Evolutionary conservation across 352 stramenopile genomes (phyloP), one percentile per base, ranked within the genome.

Genomic region (Globisporangium abappressorium): DNA sequence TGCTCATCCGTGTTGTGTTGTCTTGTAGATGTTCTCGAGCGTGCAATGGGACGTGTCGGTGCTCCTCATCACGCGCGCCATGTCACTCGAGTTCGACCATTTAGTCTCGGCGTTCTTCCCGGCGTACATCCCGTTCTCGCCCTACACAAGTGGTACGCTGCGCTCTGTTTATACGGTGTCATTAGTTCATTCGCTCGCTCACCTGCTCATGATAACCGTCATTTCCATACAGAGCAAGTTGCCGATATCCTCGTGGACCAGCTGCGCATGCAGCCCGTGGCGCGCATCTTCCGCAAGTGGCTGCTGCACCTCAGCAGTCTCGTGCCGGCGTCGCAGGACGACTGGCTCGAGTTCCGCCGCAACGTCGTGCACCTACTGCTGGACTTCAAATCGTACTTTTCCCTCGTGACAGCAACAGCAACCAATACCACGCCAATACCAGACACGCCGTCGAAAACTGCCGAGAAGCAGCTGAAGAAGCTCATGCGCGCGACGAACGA

Each of bases 291-390:
- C 49, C 84, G 81, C 1, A 70, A 73, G 15, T 92, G 84, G 84
- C 69, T 86, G 24, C 34, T 86, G 24, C 74, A 87, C 66, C 60
- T 92, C 9, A 70, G 80, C 51, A 71, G 65, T 30, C 61, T 90
- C 4, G 54, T 90, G 38, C 77, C 81, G 24, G 65, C 82, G 8
- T 66, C 78, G 6, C 78, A 87, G 61, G 75, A 79, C 54, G 82
- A 92, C 64, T 92, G 84, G 84, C 73, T 90, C 55, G 78, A 90
- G 58, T 89, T 90, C 59, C 79, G 84, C 5, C 68, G 76, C 28
- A 73, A 70, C 7, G 77, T 89, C 11, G 78, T 88, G 34, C 69
- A 88, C 57, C 38, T 92, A 26, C 62, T 92, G 41, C 81, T 81
- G 15, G 69, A 86, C 57, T 88, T 92, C 61, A 47, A 68, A 18